Evolutionary conservation across 345 rosid species (phyloP).

Genomic region (Bruguiera gymnorhiza): DNA sequence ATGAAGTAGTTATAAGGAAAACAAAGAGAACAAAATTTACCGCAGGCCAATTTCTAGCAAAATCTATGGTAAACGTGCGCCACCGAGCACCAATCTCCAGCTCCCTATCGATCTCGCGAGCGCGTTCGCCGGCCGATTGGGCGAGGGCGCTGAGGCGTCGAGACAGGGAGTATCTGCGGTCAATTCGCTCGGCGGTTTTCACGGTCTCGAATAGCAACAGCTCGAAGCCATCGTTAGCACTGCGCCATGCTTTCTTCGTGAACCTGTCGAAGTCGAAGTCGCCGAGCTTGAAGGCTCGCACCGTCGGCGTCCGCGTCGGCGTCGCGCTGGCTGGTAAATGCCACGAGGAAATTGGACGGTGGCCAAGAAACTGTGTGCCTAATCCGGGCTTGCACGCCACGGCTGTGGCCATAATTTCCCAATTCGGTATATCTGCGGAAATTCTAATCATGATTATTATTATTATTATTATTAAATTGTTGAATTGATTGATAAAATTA

Average conservation of each 20-base stretch:
- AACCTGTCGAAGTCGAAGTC: slow-evolving; percentile 31
- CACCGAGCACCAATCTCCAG: slow-evolving; percentile 58
- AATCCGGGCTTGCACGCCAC: slow-evolving; percentile 14
- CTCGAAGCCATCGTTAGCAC: slow-evolving; percentile 83
- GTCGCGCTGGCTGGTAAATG: too few relatives aligned
- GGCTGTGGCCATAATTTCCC: slow-evolving; percentile 16
- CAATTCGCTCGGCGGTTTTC: slow-evolving; percentile 77
- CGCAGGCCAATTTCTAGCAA: slow-evolving; percentile 78
- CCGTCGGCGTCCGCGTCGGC: background rate
- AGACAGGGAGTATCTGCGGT: slow-evolving; percentile 76
- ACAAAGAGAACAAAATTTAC: slow-evolving; percentile 33
- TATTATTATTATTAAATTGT: too few relatives aligned
- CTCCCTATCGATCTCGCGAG: slow-evolving; percentile 78
- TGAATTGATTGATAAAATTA: too few relatives aligned
- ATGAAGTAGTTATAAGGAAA: too few relatives aligned
- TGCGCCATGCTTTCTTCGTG: slow-evolving; percentile 75
- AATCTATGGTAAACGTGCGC: slow-evolving; percentile 62
- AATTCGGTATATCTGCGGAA: too few relatives aligned
- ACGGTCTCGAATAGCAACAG: slow-evolving; percentile 70
- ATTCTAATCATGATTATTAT: too few relatives aligned
- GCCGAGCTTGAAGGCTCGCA: slow-evolving; percentile 59
- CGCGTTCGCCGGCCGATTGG: slow-evolving; percentile 54
- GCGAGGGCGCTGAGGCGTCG: slow-evolving; percentile 55
- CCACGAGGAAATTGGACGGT: slow-evolving; percentile 4
- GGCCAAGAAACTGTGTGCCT: slow-evolving; percentile 8